A percentile compares a stretch with the other conserved stretches of the same genome.
phyloP scores from a whole-genome alignment of 495 filamentous ascomycete genomes.

The Acidiella bohemica region DNA sequence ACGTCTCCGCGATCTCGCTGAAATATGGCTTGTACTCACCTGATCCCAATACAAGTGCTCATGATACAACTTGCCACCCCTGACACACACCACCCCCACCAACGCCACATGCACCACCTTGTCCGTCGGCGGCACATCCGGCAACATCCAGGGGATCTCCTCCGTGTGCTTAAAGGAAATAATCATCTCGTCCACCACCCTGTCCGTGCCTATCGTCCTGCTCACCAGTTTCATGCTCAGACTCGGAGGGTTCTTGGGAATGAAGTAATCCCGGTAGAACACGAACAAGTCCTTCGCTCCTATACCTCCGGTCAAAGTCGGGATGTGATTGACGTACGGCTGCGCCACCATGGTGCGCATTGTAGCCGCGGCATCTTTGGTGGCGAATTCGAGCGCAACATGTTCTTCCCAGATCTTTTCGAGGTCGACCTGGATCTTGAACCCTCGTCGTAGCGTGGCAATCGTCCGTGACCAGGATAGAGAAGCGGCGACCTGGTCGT shows the following conservation, averaged over 20 bases:
- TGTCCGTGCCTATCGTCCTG: slow-evolving; percentile 26
- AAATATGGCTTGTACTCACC: slow-evolving; percentile 15
- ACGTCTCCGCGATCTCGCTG: neutral
- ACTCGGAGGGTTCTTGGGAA: slow-evolving; percentile 23
- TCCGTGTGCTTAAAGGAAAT: slow-evolving; percentile 28
- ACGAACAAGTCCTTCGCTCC: slow-evolving; percentile 23
- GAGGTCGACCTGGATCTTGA: slow-evolving; percentile 25
- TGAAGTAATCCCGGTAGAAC: slow-evolving; percentile 30
- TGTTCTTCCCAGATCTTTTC: slow-evolving; percentile 27
- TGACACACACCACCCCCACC: slow-evolving; percentile 26
- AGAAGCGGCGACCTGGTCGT: slow-evolving; percentile 38
- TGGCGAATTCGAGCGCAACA: slow-evolving; percentile 12
- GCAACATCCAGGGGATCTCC: slow-evolving; percentile 29
- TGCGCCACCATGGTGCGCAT: slow-evolving; percentile 25
- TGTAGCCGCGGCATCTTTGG: slow-evolving; percentile 20
- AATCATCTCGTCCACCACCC: slow-evolving; percentile 30
- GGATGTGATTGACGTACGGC: slow-evolving; percentile 28
- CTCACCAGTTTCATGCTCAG: slow-evolving; percentile 24
- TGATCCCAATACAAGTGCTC: slow-evolving; percentile 33
- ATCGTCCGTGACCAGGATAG: slow-evolving; percentile 47
- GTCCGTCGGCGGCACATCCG: slow-evolving; percentile 27
- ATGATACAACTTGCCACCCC: slow-evolving; percentile 27
- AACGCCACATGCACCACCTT: slow-evolving; percentile 26
- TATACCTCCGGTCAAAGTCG: slow-evolving; percentile 26
- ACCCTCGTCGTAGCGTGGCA: slow-evolving; percentile 23